These are phyloP conservation scores for Sclerospora graminicola DNA, from an alignment of 352 stramenopile genomes.

Conservation along the genomic window DNA sequence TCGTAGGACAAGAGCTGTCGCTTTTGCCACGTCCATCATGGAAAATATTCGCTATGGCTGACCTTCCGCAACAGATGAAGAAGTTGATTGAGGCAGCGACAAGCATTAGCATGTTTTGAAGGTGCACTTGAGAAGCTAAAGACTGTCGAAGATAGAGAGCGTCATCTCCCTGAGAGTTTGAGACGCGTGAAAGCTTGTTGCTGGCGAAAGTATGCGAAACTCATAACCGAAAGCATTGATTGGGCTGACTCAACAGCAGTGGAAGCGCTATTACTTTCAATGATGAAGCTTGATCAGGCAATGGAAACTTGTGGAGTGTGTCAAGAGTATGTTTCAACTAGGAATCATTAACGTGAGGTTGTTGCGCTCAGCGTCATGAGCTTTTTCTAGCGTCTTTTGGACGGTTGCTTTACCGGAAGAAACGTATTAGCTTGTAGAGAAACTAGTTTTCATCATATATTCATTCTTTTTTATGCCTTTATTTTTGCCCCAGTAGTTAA, in stretches of 20 bases:
- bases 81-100: constrained; percentile 75
- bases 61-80: constrained; percentile 41
- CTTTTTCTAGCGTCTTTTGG: too few relatives aligned
- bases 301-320: constrained; percentile 26
- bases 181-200: constrained; percentile 22
- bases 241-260: constrained; percentile 15
- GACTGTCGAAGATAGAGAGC: background rate
- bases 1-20: constrained; percentile 79
- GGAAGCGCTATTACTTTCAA: constrained; percentile 24
- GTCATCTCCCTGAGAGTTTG: constrained; percentile 4
- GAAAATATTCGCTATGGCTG: constrained; percentile 36
- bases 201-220: constrained; percentile 35
- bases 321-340: too few relatives aligned
- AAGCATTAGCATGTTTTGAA: constrained; percentile 17
- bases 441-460: too few relatives aligned
- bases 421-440: too few relatives aligned
- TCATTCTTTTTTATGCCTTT: too few relatives aligned
- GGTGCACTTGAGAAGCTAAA: constrained; percentile 14
- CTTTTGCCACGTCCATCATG: constrained; percentile 53
- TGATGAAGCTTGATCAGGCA: constrained; percentile 36
- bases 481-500: too few relatives aligned
- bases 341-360: too few relatives aligned
- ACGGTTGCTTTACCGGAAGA: too few relatives aligned
- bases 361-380: too few relatives aligned
- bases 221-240: constrained; percentile 19